Percentiles rank a stretch among this genome's conserved stretches.
Conservation (phyloP, 2,329 filamentous ascomycete genomes). For the Verticillium longisporum region DNA sequence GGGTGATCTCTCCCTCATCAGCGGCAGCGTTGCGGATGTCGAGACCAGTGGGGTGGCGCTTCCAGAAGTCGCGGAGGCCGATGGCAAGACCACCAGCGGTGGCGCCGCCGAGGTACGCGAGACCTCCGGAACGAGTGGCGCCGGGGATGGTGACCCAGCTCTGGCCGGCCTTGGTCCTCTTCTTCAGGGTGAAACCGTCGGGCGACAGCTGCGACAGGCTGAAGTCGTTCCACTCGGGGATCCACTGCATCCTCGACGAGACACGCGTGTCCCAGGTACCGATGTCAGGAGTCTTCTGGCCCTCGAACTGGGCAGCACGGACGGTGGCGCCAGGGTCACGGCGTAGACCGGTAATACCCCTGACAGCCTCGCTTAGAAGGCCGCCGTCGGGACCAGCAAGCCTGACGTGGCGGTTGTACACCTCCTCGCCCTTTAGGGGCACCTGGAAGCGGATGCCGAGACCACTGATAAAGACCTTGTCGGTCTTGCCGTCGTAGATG, state of each 20-base stretch:
- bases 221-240: conserved; percentile 54
- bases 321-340: conserved; percentile 43
- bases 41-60: conserved; percentile 52
- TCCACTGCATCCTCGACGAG: conserved; percentile 42
- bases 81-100: conserved; percentile 51
- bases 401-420: conserved; percentile 53
- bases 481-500: conserved; percentile 43
- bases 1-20: conserved; percentile 43
- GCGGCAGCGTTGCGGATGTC: conserved; percentile 45
- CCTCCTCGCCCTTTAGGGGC: conserved; percentile 41
- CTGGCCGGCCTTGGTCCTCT: conserved; percentile 50
- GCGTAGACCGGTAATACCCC: conserved; percentile 53
- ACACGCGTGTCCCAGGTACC: conserved; percentile 40
- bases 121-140: conserved; percentile 46
- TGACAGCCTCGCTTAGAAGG: conserved; percentile 49
- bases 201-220: conserved; percentile 49
- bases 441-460: conserved; percentile 50
- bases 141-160: conserved; percentile 53
- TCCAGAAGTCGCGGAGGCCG: conserved; percentile 56
- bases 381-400: conserved; percentile 49
- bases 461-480: conserved; percentile 44
- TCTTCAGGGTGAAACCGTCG: conserved; percentile 54
- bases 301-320: conserved; percentile 42
- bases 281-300: conserved; percentile 33
- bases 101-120: conserved; percentile 53